Evolutionary conservation across 225 moss, liverwort and hornwort genomes (phyloP), one percentile per base, ranked within the genome.

Genomic region (Lunularia cruciata): DNA sequence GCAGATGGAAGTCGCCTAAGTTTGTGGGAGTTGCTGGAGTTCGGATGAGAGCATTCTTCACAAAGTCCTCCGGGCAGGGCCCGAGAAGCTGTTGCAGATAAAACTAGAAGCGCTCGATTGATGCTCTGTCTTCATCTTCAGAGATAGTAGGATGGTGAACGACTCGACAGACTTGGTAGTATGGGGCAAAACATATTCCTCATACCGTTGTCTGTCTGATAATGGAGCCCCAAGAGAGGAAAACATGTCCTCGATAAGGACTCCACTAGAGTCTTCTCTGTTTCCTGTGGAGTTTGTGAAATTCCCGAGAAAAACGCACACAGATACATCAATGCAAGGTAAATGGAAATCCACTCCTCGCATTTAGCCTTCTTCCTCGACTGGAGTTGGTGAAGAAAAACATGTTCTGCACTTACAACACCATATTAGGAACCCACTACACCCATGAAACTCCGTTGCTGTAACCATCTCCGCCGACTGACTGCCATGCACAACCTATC

Each of bases 391-490:
- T 56, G 56, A 56, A 18, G 31, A 31, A 15, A 56, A 7, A 56
- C 13, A 56, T 3, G 14, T 0, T 31, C 13, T 31, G 3, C 56
- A 30, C 56, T 25, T 14, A 3, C 32, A 14, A 9, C 56, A 56
- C 56, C 56, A 56, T 31, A 12, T 56, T 56, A 56, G 32, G 56
- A 56, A 56, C 30, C 56, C 56, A 20, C 56, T 56, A 14, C 56
- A 56, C 28, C 56, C 56, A 28, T 31, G 0, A 15, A 20, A 28
- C 9, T 56, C 30, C 28, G 11, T n/a, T n/a, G n/a, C n/a, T n/a
- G n/a, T n/a, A n/a, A n/a, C n/a, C n/a, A n/a, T n/a, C n/a, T n/a
- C n/a, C n/a, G n/a, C n/a, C n/a, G n/a, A n/a, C n/a, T n/a, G n/a
- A n/a, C n/a, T n/a, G n/a, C n/a, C n/a, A n/a, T n/a, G n/a, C n/a